Conservation (phyloP, 768 basidiomycete species). For the Amanita exitialis region DNA sequence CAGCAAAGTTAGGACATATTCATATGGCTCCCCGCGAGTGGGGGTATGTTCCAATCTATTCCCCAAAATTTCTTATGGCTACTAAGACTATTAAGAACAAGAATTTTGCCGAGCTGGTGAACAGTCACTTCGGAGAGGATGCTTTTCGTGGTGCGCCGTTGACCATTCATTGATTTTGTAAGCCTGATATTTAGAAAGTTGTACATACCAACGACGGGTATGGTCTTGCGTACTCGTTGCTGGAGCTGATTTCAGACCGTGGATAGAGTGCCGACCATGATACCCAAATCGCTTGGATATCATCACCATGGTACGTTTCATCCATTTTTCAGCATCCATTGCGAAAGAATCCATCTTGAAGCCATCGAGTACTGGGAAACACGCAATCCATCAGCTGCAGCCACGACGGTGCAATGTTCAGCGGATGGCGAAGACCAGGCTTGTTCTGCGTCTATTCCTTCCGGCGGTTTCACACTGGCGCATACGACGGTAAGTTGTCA, state of each 20-base stretch:
- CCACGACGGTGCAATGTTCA: constrained; percentile 31
- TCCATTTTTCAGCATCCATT: too few relatives aligned
- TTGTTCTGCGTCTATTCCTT: constrained; percentile 39
- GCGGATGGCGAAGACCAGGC: constrained; percentile 36
- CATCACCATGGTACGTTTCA: constrained; percentile 36
- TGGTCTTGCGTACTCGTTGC: neutral
- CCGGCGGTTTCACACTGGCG: constrained; percentile 32
- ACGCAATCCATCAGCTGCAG: constrained; percentile 27
- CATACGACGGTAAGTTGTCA: constrained; percentile 30
- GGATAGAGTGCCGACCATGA: constrained; percentile 39
- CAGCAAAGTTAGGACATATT: constrained; percentile 32
- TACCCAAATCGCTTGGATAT: constrained; percentile 37
- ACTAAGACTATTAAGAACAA: constrained; percentile 24
- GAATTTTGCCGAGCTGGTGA: constrained; percentile 34
- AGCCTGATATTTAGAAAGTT: constrained; percentile 18
- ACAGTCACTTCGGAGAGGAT: constrained; percentile 25
- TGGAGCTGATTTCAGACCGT: neutral
- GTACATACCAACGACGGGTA: constrained; percentile 44
- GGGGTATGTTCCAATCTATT: constrained; percentile 23
- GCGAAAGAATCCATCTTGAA: constrained; percentile 8
- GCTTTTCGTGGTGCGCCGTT: constrained; percentile 30
- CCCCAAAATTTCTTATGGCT: neutral
- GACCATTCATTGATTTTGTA: neutral
- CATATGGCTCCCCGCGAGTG: constrained; percentile 39
- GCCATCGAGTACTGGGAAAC: constrained; percentile 45